Conservation (phyloP, 495 filamentous ascomycete species). For the Penicillium subrubescens region DNA sequence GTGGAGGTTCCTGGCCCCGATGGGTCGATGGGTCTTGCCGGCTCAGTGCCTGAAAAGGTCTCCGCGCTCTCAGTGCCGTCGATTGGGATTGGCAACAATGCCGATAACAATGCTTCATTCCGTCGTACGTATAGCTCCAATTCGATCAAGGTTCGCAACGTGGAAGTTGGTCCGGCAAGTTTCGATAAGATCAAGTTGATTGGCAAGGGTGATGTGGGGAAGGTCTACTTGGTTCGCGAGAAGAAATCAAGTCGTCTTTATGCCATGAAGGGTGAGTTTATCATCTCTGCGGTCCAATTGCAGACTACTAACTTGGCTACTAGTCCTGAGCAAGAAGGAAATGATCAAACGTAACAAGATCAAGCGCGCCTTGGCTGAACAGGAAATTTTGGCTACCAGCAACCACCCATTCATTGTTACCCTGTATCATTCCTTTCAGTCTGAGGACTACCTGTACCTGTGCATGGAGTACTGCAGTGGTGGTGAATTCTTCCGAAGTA, state of each 20-base stretch:
- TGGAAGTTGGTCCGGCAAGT: conserved; percentile 92
- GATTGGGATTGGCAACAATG: conserved; percentile 40
- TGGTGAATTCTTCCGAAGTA: conserved; percentile 93
- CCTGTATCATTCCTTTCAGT: conserved; percentile 97
- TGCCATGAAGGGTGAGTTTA: conserved; percentile 89
- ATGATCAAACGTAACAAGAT: conserved; percentile 99
- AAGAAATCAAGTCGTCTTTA: conserved; percentile 95
- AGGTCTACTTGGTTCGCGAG: conserved; percentile 95
- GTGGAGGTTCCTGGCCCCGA: conserved; percentile 56
- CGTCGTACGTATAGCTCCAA: conserved; percentile 97
- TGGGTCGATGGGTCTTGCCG: conserved; percentile 58
- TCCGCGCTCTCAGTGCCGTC: conserved; percentile 46
- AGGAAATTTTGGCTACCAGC: conserved; percentile 96
- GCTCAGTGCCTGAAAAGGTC: conserved; percentile 47
- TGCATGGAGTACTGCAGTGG: conserved; percentile 99
- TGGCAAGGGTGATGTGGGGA: conserved; percentile 97
- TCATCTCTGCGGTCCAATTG: neutral
- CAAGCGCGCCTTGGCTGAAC: conserved; percentile 95
- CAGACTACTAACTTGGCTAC: conserved; percentile 13
- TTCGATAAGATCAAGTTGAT: conserved; percentile 99
- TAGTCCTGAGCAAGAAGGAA: conserved; percentile 98
- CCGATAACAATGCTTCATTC: conserved; percentile 67
- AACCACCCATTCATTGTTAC: conserved; percentile 99
- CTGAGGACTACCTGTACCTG: conserved; percentile 94
- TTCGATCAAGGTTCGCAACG: conserved; percentile 95